phyloP scores from a whole-genome alignment of 805 yeast species.

The Komagataella ulmi region DNA sequence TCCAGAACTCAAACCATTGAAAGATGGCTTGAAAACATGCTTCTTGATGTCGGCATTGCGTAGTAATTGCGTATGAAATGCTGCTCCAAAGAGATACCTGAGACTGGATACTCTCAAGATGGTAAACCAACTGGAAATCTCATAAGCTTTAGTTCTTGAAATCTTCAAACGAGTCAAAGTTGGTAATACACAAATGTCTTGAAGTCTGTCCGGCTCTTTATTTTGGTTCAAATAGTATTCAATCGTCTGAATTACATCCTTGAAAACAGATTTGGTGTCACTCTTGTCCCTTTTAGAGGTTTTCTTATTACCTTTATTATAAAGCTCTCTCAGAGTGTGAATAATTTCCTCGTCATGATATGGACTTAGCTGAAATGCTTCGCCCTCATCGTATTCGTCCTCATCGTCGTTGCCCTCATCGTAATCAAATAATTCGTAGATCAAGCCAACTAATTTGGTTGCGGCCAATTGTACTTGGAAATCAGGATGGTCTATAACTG shows the following conservation, averaged over 20 bases:
- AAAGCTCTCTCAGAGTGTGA: slow-evolving; percentile 24
- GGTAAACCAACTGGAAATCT: slow-evolving; percentile 36
- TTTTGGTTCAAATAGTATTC: slow-evolving; percentile 21
- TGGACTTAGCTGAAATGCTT: slow-evolving; percentile 28
- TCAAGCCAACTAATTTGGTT: slow-evolving; percentile 40
- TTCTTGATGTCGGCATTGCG: slow-evolving; percentile 21
- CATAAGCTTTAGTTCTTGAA: slow-evolving; percentile 11
- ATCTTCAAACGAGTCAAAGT: not conserved
- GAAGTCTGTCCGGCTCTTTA: slow-evolving; percentile 5
- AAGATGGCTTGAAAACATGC: slow-evolving; percentile 2
- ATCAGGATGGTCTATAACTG: slow-evolving; percentile 12
- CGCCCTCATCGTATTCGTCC: slow-evolving; percentile 24
- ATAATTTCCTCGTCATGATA: slow-evolving; percentile 38
- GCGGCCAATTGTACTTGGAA: slow-evolving; percentile 38
- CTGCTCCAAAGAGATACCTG: slow-evolving; percentile 38
- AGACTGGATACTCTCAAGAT: slow-evolving; percentile 32
- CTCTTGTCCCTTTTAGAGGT: slow-evolving; percentile 51
- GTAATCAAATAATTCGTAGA: slow-evolving; percentile 39
- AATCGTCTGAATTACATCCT: slow-evolving; percentile 41
- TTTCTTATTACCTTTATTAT: slow-evolving; percentile 40
- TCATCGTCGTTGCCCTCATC: slow-evolving; percentile 23
- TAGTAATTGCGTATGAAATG: slow-evolving; percentile 34
- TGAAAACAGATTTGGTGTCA: slow-evolving; percentile 43
- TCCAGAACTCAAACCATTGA: not conserved
- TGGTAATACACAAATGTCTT: not conserved